Evolutionary conservation across 257 asterid species (phyloP), one percentile per base, ranked within the genome.

Genomic region (Plantago elongata): DNA sequence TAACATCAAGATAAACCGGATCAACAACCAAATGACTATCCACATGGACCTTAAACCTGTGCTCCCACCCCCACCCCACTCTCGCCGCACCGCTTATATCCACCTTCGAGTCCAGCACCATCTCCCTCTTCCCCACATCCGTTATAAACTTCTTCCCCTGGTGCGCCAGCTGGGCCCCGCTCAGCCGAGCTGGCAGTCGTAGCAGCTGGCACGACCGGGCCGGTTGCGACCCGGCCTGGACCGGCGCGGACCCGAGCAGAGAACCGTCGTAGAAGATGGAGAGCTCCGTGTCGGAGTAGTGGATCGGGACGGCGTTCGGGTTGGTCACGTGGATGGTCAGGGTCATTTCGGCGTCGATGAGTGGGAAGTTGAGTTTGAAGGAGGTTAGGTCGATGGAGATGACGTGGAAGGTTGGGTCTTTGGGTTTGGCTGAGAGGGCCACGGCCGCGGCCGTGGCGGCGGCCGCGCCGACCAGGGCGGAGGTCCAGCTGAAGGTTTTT

Each of bases 11-110:
- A 15, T 72, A 80, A 45, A 93, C 78, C 11, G 99, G 96, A 51
- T 93, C 99, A 4, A 93, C 99, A 2, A 78, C 70, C 82, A 93
- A 94, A 88, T 85, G 99, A 75, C 97, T 87, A 58, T 89, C 91
- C 81, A 93, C 97, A 75, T 85, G 85, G 74, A 89, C 95, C 69
- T 70, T 80, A 47, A 89, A 93, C 72, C 58, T 78, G 18, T 93
- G 97, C 69, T 80, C 83, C 99, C 97, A 84, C 95, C 49, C 49
- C 49, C 96, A 87, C 75, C 87, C 18, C 52, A 93, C 89, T 84
- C 80, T 84, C 5, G 96, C 99, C 27, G 72, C 81, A 2, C 99
- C 97, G 45, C 67, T 76, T 1, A 93, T 89, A 7, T 84, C 93
- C 75, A 89, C 96, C 47, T 78, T 64, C 49, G 99, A 85, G 9